Base-by-base conservation (phyloP, 441 rosid genomes). In the Rhodomyrtus psidioides region DNA sequence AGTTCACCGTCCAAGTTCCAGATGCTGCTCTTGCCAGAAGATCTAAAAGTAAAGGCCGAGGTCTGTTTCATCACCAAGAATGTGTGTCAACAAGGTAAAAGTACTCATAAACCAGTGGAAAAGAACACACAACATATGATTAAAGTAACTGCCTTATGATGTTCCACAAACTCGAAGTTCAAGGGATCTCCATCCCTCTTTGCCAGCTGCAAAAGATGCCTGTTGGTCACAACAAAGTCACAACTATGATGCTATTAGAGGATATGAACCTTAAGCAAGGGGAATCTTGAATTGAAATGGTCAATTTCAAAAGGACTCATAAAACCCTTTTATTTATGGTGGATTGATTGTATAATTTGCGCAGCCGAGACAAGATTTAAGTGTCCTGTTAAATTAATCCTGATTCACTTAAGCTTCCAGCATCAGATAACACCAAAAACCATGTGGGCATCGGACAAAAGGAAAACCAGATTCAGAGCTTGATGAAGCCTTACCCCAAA, bases 1-100 rank as follows among this genome's bases (percentile, higher is more conserved):
- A 92, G 94, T 95, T 97, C 98, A 9, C 99, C 99, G 58, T 96
- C 99, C 92, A 97, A 89, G 89, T 97, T 97, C 98, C 98, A 97
- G 54, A 94, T 87, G 86, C 98, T 94, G 92, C 95, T 92, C 27
- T 95, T 92, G 76, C 97, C 99, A 7, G 89, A 84, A 51, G 98
- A 96, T 60, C 94, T 94, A 90, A 97, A 97, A 53, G 98, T 94
- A 86, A 96, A 97, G 85, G 97, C 98, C 4, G 94, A 75, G 21
- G 98, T 94, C 99, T 97, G 93, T 70, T 82, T 49, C 86, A 24
- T 62, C 59, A 51, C 59, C 79, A 27, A 53, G 55, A 89, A 53
- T 75, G 28, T n/a, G 54, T 87, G 58, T 6, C 24, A 57, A 60
- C 65, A 27, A 53, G 34, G 83, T 79, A 49, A 21, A 24, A 16